Percentiles rank a stretch among this genome's conserved stretches.
phyloP scores from a whole-genome alignment of 495 filamentous ascomycete species.

The Trichoderma gamsii region DNA sequence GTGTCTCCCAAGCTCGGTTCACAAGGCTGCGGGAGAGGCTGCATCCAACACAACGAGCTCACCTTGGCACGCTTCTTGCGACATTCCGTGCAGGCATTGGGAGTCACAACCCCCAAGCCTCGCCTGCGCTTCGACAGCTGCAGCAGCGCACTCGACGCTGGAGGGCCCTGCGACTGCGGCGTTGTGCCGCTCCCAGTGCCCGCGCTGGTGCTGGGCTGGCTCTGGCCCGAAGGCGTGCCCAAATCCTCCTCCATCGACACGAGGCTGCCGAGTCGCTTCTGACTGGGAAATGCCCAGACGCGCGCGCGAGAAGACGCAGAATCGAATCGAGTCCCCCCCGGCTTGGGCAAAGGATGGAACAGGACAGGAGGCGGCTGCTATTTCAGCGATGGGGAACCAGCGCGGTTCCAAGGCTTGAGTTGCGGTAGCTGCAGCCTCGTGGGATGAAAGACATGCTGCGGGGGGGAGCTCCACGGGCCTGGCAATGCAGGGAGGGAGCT shows the following conservation, averaged over 20 bases:
- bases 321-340: not conserved
- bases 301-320: not conserved
- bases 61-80: slow-evolving; percentile 54
- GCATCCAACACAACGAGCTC: slow-evolving; percentile 7
- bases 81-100: slow-evolving; percentile 53
- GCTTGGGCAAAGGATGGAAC: not conserved
- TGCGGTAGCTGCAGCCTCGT: slow-evolving; percentile 13
- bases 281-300: not conserved
- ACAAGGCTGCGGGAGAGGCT: too few relatives aligned
- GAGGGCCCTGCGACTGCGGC: slow-evolving; percentile 13
- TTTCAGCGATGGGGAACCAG: slow-evolving; percentile 10
- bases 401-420: not conserved
- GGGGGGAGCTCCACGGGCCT: slow-evolving; percentile 1
- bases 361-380: not conserved
- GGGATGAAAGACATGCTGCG: slow-evolving; percentile 10
- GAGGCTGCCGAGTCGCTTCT: slow-evolving; percentile 11
- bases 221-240: not conserved
- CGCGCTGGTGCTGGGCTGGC: not conserved
- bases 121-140: slow-evolving; percentile 40
- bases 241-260: slow-evolving; percentile 28
- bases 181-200: slow-evolving; percentile 10
- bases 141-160: slow-evolving; percentile 15
- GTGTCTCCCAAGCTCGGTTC: not conserved
- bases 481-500: not conserved
- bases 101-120: slow-evolving; percentile 47